Evolutionary conservation across 805 yeast species (phyloP).

Genomic region (Lachancea dasiensis): DNA sequence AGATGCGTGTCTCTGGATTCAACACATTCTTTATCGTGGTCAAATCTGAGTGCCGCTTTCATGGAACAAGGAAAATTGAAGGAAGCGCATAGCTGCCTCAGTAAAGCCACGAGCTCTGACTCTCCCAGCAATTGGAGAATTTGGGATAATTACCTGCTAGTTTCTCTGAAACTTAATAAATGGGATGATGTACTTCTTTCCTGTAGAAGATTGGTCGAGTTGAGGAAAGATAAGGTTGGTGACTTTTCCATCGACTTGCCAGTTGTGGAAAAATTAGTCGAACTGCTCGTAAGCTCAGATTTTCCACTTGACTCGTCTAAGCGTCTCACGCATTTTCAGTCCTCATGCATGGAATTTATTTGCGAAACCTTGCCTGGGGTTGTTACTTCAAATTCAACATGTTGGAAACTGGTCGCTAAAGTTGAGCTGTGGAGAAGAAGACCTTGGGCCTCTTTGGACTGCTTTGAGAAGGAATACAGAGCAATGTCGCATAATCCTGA

Average conservation of each 20-base stretch:
- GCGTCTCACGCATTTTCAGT: conserved; percentile 56
- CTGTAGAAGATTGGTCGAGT: conserved; percentile 52
- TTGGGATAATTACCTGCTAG: conserved; percentile 80
- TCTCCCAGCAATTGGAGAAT: conserved; percentile 78
- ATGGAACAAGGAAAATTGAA: conserved; percentile 55
- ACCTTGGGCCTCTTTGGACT: conserved; percentile 84
- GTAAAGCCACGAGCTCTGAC: conserved; percentile 69
- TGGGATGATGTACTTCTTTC: conserved; percentile 88
- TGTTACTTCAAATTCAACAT: conserved; percentile 51
- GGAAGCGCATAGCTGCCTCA: conserved; percentile 82
- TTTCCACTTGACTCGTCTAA: conserved; percentile 37
- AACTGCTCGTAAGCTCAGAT: conserved; percentile 49
- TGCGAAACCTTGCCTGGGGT: conserved; percentile 62
- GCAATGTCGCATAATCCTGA: conserved; percentile 62
- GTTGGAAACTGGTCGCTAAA: conserved; percentile 80
- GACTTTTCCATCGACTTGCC: conserved; percentile 70
- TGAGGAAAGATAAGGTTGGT: conserved; percentile 50
- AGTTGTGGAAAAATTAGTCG: conserved; percentile 66
- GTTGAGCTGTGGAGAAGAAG: conserved; percentile 81
- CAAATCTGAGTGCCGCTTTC: conserved; percentile 80
- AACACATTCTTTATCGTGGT: conserved; percentile 78
- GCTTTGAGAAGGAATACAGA: conserved; percentile 81
- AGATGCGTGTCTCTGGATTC: conserved; percentile 85
- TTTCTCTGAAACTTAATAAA: conserved; percentile 74
- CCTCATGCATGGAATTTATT: conserved; percentile 63